Conservation (phyloP, 306 rosid genomes). For the Rubus idaeus region DNA sequence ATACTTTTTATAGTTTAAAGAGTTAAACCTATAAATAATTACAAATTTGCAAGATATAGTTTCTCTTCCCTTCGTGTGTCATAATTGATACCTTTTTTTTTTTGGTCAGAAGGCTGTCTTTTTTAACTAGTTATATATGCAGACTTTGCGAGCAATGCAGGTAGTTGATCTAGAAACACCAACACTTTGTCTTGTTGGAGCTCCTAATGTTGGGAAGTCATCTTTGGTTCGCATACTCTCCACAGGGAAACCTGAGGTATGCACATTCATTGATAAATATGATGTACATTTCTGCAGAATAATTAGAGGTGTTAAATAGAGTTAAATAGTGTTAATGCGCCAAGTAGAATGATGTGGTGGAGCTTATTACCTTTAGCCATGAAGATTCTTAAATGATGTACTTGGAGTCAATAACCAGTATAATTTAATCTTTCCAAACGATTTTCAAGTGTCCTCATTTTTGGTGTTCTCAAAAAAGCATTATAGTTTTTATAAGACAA, state of each 20-base stretch:
- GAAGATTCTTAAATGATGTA: not conserved
- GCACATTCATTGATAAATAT: constrained; percentile 19
- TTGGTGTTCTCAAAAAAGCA: not conserved
- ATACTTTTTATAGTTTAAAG: not conserved
- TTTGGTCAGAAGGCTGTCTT: not conserved
- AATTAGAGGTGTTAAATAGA: too few species aligned
- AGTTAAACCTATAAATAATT: not conserved
- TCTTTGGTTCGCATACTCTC: constrained; percentile 92
- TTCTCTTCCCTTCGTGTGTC: not conserved
- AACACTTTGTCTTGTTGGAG: constrained; percentile 98
- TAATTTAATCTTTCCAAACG: not conserved
- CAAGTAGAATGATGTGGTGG: not conserved
- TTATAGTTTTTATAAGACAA: not conserved
- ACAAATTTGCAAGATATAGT: not conserved
- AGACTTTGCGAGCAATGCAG: constrained; percentile 93
- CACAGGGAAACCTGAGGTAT: constrained; percentile 97
- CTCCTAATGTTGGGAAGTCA: constrained; percentile 97
- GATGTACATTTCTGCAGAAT: constrained; percentile 17
- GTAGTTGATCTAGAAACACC: constrained; percentile 82
- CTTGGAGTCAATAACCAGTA: not conserved
- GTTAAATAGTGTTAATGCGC: not conserved
- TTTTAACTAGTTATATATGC: constrained; percentile 24
- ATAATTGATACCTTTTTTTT: not conserved
- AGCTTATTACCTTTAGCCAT: not conserved
- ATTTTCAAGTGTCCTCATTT: not conserved